phyloP scores from a whole-genome alignment of 1,284 basidiomycete genomes.

The Apiotrichum montevideense region DNA sequence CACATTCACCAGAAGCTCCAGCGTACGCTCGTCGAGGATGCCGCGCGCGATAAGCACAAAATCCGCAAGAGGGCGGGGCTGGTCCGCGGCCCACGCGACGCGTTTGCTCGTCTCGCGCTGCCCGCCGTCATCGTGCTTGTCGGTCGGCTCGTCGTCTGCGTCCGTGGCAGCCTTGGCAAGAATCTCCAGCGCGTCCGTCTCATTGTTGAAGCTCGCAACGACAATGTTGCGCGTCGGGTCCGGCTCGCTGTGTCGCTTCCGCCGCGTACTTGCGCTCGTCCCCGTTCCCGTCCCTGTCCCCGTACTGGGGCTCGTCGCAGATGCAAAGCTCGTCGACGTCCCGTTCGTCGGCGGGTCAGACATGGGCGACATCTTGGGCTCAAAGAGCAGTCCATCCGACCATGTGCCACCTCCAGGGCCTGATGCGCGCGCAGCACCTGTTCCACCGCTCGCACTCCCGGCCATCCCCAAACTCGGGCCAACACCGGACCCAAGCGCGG shows the following conservation, averaged over 20 bases:
- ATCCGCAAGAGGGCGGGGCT: conserved; percentile 21
- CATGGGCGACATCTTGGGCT: conserved; percentile 13
- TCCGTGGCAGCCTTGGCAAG: conserved; percentile 45
- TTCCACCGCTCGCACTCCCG: not conserved
- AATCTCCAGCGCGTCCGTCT: conserved; percentile 47
- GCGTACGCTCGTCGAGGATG: conserved; percentile 29
- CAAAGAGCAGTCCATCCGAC: not conserved
- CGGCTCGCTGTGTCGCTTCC: conserved; percentile 13
- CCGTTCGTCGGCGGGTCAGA: conserved; percentile 16
- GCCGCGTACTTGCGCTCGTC: not conserved
- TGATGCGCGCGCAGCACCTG: not conserved
- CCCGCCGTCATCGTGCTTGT: conserved; percentile 11
- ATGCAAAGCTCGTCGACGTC: conserved; percentile 20
- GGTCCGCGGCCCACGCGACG: conserved; percentile 16
- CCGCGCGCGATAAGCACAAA: conserved; percentile 41
- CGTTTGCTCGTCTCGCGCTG: conserved; percentile 5
- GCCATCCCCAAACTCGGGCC: not conserved
- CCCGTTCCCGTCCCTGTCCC: not conserved
- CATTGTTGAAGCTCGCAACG: conserved; percentile 45
- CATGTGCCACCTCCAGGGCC: not conserved
- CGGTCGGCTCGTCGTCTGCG: conserved; percentile 14
- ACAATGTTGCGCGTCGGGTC: conserved; percentile 40
- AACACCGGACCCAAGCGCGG: not conserved
- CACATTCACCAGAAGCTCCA: conserved; percentile 34
- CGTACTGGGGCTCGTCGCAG: conserved; percentile 11